Evolutionary conservation across 805 yeast species (phyloP).

Genomic region (Lipomyces yamadae): DNA sequence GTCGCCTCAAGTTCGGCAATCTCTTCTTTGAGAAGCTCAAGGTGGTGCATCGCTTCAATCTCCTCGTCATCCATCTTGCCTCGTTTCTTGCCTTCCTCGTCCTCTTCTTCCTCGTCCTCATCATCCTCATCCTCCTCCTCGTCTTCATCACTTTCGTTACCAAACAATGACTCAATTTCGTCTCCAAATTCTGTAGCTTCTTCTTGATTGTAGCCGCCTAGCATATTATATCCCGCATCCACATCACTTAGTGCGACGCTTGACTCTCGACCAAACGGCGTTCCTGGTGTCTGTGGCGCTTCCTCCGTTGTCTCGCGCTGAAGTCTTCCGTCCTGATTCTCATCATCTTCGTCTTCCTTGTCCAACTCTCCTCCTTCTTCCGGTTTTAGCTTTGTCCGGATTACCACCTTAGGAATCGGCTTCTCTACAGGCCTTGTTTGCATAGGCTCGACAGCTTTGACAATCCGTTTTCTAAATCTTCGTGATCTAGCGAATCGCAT

Average conservation of each 20-base stretch:
- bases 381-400: slow-evolving; percentile 42
- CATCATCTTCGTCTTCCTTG: slow-evolving; percentile 36
- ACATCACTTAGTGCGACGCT: slow-evolving; percentile 39
- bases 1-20: slow-evolving; percentile 79
- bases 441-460: slow-evolving; percentile 47
- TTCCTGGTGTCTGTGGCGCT: slow-evolving; percentile 24
- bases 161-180: slow-evolving; percentile 48
- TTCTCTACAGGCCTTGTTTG: slow-evolving; percentile 25
- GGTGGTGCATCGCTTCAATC: slow-evolving; percentile 61
- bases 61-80: slow-evolving; percentile 60
- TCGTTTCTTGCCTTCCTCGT: slow-evolving; percentile 58
- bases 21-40: slow-evolving; percentile 81
- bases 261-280: slow-evolving; percentile 37
- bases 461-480: slow-evolving; percentile 71
- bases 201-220: slow-evolving; percentile 38
- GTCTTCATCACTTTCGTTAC: slow-evolving; percentile 52
- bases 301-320: slow-evolving; percentile 37
- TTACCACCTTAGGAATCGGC: slow-evolving; percentile 30
- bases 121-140: slow-evolving; percentile 47
- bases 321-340: slow-evolving; percentile 30
- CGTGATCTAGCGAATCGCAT: slow-evolving; percentile 69
- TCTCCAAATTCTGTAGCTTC: slow-evolving; percentile 48
- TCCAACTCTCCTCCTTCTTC: slow-evolving; percentile 44
- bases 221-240: slow-evolving; percentile 45
- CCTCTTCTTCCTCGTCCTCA: slow-evolving; percentile 59